Conservation (phyloP, 257 asterid genomes). For the Hygrophila difformis region DNA sequence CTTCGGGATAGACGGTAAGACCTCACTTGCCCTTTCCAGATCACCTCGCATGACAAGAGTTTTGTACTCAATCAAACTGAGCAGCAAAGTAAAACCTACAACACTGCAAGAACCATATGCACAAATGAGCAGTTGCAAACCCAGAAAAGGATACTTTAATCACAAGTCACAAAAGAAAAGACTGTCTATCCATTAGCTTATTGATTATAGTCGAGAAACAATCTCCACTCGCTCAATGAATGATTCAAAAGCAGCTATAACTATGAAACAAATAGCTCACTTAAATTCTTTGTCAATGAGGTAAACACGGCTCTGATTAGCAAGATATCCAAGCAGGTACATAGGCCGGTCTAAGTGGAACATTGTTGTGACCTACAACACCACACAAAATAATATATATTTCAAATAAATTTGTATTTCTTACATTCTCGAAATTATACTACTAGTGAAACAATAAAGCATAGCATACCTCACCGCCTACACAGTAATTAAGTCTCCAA, state of each 20-base stretch:
- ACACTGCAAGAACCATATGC: slow-evolving; percentile 45
- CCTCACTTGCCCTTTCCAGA: slow-evolving; percentile 73
- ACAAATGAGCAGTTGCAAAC: slow-evolving; percentile 9
- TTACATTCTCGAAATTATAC: slow-evolving; percentile 7
- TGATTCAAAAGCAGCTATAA: slow-evolving; percentile 7
- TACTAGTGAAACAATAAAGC: neutral
- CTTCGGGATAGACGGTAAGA: slow-evolving; percentile 79
- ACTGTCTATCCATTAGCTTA: neutral
- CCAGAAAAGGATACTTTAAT: slow-evolving; percentile 3
- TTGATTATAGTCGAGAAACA: neutral
- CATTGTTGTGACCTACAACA: slow-evolving; percentile 83
- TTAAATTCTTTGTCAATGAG: slow-evolving; percentile 93
- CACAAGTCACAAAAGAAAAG: neutral
- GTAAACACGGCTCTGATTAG: slow-evolving; percentile 85
- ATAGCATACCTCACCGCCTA: slow-evolving; percentile 87
- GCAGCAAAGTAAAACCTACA: slow-evolving; percentile 74
- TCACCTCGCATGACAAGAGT: slow-evolving; percentile 98
- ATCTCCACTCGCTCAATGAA: neutral
- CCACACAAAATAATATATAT: slow-evolving; percentile 10
- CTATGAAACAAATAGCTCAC: slow-evolving; percentile 38
- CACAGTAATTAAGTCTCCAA: slow-evolving; percentile 95
- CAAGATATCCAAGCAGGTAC: slow-evolving; percentile 96
- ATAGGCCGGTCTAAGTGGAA: slow-evolving; percentile 94
- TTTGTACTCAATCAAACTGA: slow-evolving; percentile 92
- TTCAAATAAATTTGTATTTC: neutral